A percentile compares a stretch with the other conserved stretches of the same genome.
phyloP scores from a whole-genome alignment of 352 stramenopile genomes.

The Peronospora farinosa region DNA sequence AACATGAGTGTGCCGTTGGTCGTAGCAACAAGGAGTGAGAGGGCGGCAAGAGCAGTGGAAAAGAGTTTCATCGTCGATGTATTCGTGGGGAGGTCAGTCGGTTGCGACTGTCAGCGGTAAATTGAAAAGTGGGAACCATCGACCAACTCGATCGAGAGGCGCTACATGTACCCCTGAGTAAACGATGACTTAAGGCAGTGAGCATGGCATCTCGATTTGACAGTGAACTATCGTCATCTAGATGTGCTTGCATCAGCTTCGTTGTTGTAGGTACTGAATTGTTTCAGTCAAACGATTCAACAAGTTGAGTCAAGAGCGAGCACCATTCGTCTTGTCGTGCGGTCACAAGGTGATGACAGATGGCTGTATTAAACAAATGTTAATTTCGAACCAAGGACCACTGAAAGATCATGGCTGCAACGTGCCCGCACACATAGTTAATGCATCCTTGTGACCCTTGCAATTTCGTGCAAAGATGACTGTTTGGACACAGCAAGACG shows the following conservation, averaged over 20 bases:
- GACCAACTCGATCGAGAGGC: neutral
- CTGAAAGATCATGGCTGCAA: neutral
- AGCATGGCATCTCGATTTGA: neutral
- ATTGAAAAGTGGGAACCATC: neutral
- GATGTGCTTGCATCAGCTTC: too few relatives aligned
- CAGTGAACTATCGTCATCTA: too few relatives aligned
- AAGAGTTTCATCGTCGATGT: conserved; percentile 1
- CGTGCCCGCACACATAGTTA: neutral
- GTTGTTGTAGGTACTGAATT: too few relatives aligned
- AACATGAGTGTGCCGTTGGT: neutral
- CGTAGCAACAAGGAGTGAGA: neutral
- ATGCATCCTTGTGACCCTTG: neutral
- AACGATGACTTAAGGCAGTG: too few relatives aligned
- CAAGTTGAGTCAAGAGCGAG: too few relatives aligned
- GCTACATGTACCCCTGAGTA: neutral
- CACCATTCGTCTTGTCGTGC: too few relatives aligned
- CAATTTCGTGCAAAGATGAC: neutral
- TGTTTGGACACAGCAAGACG: neutral
- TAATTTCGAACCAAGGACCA: neutral
- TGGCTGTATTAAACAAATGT: too few relatives aligned
- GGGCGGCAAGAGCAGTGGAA: neutral
- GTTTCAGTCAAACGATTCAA: too few relatives aligned
- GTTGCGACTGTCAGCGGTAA: neutral
- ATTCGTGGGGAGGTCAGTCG: neutral
- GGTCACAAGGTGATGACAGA: too few relatives aligned